Base-by-base conservation (phyloP, 192 early-diverging fungal species). In the Martensiomyces pterosporus region DNA sequence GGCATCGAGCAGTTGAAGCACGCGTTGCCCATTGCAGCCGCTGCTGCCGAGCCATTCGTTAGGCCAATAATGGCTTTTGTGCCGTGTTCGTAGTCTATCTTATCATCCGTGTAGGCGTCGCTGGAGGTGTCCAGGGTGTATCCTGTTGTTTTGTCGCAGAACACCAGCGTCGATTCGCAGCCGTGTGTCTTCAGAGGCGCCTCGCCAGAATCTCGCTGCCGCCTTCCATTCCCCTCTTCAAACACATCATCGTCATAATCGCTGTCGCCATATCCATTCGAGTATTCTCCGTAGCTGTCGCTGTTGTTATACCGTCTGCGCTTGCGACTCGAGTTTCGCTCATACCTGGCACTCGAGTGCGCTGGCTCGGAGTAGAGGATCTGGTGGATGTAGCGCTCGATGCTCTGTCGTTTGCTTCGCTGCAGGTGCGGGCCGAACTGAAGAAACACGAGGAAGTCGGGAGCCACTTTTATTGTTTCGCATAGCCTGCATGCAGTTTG, bases 1-100 rank as follows among this genome's bases (percentile, higher is more conserved):
- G 49, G 58, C 38, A 65, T 55, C 10, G 62, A 57, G 50, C 69
- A 73, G 35, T 73, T 73, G 39, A 73, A 73, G 42, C 69, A 73
- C 18, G 49, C 39, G 47, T 73, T 73, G 16, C 61, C 68, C 47
- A 59, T 40, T n/a, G 17, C 37, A 32, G 6, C 29, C 6, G 29
- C 29, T n/a, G n/a, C 33, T 55, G 57, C 26, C 17, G 46, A 10
- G 18, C 58, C 52, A 8, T 17, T 33, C 2, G 29, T 27, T 36
- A 72, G 39, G 1, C 69, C 69, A n/a, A 73, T 10, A 24, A 73
- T 39, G 17, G 38, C 26, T 22, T 34, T 41, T 6, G 62, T 65
- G 19, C 61, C 60, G 25, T 49, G 54, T 29, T 43, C 50, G 15
- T 60, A 73, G 16, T 36, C 27, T 2, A 65, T 34, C 1, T 10